A percentile compares a stretch with the other conserved stretches of the same genome.
Conservation (phyloP, 2,329 filamentous ascomycete species). For the Aspergillus fumigatiaffinis region DNA sequence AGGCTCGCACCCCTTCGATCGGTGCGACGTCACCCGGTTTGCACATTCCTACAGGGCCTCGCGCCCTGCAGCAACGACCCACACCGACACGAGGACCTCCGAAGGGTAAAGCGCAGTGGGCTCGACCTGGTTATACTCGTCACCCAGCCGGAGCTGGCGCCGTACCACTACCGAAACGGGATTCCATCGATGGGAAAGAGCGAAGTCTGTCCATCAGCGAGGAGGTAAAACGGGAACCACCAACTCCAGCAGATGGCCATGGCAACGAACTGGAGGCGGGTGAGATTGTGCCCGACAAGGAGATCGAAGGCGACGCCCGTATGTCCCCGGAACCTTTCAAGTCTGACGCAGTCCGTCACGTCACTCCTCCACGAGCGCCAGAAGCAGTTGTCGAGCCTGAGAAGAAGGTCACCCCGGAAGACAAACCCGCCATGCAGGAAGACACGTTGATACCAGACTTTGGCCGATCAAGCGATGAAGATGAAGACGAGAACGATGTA, state of each 20-base stretch:
- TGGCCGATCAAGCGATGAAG: slow-evolving; percentile 38
- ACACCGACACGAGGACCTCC: slow-evolving; percentile 27
- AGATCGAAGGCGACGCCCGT: slow-evolving; percentile 3
- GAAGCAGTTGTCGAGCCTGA: slow-evolving; percentile 1
- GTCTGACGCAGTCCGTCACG: not conserved
- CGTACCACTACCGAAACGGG: slow-evolving; percentile 25
- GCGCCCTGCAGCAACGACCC: slow-evolving; percentile 35
- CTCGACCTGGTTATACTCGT: slow-evolving; percentile 33
- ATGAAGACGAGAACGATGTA: slow-evolving; percentile 43
- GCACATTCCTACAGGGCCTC: slow-evolving; percentile 40
- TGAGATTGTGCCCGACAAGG: slow-evolving; percentile 11
- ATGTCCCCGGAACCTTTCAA: not conserved
- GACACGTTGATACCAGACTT: slow-evolving; percentile 31
- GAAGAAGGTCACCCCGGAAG: slow-evolving; percentile 5
- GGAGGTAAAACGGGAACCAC: slow-evolving; percentile 14
- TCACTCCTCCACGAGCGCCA: slow-evolving; percentile 2
- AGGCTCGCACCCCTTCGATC: slow-evolving; percentile 22
- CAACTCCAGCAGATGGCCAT: slow-evolving; percentile 11
- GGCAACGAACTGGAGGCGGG: slow-evolving; percentile 12
- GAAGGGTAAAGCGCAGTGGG: slow-evolving; percentile 39
- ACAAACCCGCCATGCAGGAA: not conserved
- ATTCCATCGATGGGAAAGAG: slow-evolving; percentile 29
- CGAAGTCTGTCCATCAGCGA: slow-evolving; percentile 15
- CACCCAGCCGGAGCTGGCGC: slow-evolving; percentile 17
- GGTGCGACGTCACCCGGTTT: slow-evolving; percentile 28